Evolutionary conservation across 805 yeast species (phyloP).

Genomic region (Metschnikowia colocasiae): DNA sequence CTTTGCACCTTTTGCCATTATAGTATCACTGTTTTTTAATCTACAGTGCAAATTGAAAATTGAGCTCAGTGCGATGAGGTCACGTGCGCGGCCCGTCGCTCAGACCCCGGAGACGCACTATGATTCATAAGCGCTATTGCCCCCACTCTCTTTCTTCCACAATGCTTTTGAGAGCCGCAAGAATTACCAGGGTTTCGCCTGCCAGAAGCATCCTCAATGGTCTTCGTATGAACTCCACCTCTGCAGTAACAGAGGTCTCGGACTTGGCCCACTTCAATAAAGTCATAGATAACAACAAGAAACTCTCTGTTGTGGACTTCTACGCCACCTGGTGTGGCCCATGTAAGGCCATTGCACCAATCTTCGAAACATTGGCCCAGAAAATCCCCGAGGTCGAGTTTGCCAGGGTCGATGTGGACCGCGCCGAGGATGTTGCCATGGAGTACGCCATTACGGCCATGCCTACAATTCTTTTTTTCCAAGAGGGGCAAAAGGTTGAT

Average conservation of each 20-base stretch:
- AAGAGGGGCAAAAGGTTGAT: constrained; percentile 54
- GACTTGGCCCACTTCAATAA: constrained; percentile 26
- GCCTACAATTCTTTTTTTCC: constrained; percentile 69
- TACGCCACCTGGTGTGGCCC: constrained; percentile 79
- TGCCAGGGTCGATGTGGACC: constrained; percentile 70
- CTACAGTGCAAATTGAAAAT: not conserved
- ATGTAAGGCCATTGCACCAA: constrained; percentile 68
- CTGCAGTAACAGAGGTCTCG: constrained; percentile 28
- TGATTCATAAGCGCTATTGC: not conserved
- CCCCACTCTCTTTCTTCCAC: not conserved
- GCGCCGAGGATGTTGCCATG: constrained; percentile 53
- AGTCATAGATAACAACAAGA: constrained; percentile 25
- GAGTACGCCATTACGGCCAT: constrained; percentile 64
- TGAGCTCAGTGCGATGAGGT: constrained; percentile 18
- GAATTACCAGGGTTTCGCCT: not conserved
- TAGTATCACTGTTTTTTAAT: not conserved
- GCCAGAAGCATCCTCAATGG: not conserved
- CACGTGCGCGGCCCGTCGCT: constrained; percentile 12
- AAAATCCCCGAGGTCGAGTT: constrained; percentile 51
- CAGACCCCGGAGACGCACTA: not conserved
- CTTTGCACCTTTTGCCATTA: constrained; percentile 29
- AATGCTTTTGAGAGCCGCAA: constrained; percentile 5
- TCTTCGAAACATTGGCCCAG: constrained; percentile 42
- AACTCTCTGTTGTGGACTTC: constrained; percentile 57
- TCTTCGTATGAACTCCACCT: constrained; percentile 15